Percentiles rank a stretch among this genome's conserved stretches.
phyloP scores from a whole-genome alignment of 78 protist genomes.

The Dictyostelium brefeldianum region DNA sequence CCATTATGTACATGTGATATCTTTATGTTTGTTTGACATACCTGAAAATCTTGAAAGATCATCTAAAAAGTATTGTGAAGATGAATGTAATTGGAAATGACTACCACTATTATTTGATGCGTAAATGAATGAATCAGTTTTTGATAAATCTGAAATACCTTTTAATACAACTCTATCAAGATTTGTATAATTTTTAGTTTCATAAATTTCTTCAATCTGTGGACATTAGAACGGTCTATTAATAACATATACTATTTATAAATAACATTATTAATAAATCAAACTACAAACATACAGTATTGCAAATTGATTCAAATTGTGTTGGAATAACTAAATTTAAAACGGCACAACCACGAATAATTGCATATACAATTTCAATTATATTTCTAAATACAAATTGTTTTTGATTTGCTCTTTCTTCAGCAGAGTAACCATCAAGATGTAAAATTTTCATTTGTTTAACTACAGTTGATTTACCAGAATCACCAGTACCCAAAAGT shows the following conservation, averaged over 20 bases:
- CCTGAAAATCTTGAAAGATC: slow-evolving; percentile 21
- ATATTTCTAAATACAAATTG: slow-evolving; percentile 69
- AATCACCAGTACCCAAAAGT: slow-evolving; percentile 89
- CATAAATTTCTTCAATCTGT: slow-evolving; percentile 35
- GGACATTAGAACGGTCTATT: background rate
- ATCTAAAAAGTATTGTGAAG: slow-evolving; percentile 48
- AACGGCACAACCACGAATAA: slow-evolving; percentile 38
- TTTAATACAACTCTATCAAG: background rate
- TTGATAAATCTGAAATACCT: slow-evolving; percentile 24
- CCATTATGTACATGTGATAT: background rate
- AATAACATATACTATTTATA: background rate
- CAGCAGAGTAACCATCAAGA: slow-evolving; percentile 83
- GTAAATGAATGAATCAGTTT: slow-evolving; percentile 26
- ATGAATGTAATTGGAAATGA: slow-evolving; percentile 71
- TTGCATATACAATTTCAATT: slow-evolving; percentile 65
- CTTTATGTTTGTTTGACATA: too few relatives aligned
- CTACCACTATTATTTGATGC: slow-evolving; percentile 54
- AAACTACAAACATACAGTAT: slow-evolving; percentile 21
- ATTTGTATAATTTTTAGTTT: slow-evolving; percentile 28
- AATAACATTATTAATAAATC: background rate
- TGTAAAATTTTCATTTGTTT: slow-evolving; percentile 93
- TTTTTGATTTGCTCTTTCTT: slow-evolving; percentile 66
- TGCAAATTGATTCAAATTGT: background rate
- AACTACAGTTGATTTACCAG: slow-evolving; percentile 90
- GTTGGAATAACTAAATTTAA: slow-evolving; percentile 40